phyloP scores from a whole-genome alignment of 768 basidiomycete species.

The Russula griseocarnosa region DNA sequence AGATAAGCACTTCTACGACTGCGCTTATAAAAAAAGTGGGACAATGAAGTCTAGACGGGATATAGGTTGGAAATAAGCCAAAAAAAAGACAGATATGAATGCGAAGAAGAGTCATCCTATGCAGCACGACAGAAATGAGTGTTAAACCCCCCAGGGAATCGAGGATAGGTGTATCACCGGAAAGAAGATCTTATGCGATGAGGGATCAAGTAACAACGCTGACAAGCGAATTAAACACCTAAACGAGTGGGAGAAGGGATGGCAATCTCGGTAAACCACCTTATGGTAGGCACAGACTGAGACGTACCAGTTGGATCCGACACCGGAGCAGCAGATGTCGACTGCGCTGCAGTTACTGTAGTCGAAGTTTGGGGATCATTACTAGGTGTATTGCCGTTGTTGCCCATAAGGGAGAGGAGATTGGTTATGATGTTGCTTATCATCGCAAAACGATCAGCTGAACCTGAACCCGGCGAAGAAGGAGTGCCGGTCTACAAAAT shows the following conservation, averaged over 20 bases:
- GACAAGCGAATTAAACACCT: constrained; percentile 5
- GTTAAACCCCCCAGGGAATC: background rate
- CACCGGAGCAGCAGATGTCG: background rate
- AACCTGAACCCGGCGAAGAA: too few species aligned
- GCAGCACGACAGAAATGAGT: background rate
- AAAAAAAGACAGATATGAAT: background rate
- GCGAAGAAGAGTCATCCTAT: background rate
- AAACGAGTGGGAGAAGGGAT: background rate
- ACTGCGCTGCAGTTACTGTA: too few species aligned
- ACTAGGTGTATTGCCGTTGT: too few species aligned
- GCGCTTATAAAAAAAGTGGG: background rate
- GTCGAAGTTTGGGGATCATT: too few species aligned
- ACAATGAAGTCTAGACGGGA: background rate
- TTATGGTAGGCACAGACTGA: background rate
- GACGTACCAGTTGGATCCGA: background rate
- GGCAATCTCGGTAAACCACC: background rate
- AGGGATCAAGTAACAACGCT: too few species aligned
- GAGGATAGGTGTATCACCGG: background rate
- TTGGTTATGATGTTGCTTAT: background rate
- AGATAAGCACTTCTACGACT: background rate
- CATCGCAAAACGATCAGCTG: too few species aligned
- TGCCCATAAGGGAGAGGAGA: too few species aligned
- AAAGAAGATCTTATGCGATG: background rate
- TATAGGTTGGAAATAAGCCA: background rate
- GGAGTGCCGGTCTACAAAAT: background rate